Conservation (phyloP, 2,329 filamentous ascomycete genomes). For the Aspergillus sp. region DNA sequence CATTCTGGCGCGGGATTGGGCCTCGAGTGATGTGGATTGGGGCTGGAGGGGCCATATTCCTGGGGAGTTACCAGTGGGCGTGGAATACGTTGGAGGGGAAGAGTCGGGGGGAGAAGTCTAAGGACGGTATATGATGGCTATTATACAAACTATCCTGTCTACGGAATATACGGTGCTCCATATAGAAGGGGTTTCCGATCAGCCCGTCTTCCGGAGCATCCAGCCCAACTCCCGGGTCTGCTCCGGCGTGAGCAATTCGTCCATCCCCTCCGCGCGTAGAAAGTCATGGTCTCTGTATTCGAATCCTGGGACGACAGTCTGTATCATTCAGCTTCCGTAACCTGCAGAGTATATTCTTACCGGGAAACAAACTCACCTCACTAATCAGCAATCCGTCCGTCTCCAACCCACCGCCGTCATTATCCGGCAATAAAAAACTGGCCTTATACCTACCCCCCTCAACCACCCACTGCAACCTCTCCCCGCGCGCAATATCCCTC, state of each 20-base stretch:
- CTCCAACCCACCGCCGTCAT: slow-evolving; percentile 25
- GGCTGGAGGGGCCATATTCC: slow-evolving; percentile 84
- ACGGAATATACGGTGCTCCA: too few species aligned
- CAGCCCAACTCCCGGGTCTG: slow-evolving; percentile 41
- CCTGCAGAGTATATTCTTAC: not conserved
- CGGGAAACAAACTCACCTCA: slow-evolving; percentile 37
- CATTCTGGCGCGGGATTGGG: slow-evolving; percentile 50
- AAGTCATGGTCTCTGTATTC: slow-evolving; percentile 62
- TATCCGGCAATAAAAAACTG: slow-evolving; percentile 50
- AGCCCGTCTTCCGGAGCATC: slow-evolving; percentile 14
- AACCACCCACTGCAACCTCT: slow-evolving; percentile 60
- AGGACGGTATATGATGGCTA: not conserved
- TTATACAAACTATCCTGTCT: not conserved
- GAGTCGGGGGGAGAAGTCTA: slow-evolving; percentile 3
- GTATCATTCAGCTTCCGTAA: not conserved
- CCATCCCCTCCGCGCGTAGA: slow-evolving; percentile 44
- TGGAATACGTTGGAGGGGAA: slow-evolving; percentile 60
- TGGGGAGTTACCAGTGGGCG: slow-evolving; percentile 87
- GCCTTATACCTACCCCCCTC: slow-evolving; percentile 61
- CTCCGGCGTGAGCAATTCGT: slow-evolving; percentile 45
- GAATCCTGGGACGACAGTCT: slow-evolving; percentile 60
- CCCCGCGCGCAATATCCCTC: slow-evolving; percentile 47
- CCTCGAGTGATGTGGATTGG: slow-evolving; percentile 92
- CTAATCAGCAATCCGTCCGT: slow-evolving; percentile 54
- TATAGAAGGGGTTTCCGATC: not conserved